phyloP scores from a whole-genome alignment of 495 filamentous ascomycete species.

The Aspergillus incahuasiensis region DNA sequence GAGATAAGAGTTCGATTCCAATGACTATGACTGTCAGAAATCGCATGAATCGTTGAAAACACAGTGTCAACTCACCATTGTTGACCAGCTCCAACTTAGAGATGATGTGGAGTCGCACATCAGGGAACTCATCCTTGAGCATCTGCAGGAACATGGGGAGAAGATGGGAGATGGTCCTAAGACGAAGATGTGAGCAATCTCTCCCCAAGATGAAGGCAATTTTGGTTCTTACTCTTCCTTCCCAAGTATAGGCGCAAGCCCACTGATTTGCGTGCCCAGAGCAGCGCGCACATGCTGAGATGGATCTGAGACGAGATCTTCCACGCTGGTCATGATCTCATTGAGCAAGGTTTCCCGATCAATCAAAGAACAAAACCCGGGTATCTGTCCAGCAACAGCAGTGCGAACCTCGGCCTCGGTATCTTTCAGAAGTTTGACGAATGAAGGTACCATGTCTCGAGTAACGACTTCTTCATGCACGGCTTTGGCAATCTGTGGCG shows the following conservation, averaged over 20 bases:
- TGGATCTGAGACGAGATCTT: slow-evolving; percentile 90
- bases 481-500: slow-evolving; percentile 81
- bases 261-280: slow-evolving; percentile 94
- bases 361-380: slow-evolving; percentile 87
- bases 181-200: slow-evolving; percentile 15
- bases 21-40: slow-evolving; percentile 59
- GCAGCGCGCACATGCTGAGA: slow-evolving; percentile 97
- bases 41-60: not conserved
- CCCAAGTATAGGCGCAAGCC: slow-evolving; percentile 91
- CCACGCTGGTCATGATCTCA: slow-evolving; percentile 94
- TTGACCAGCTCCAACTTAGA: slow-evolving; percentile 97
- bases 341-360: slow-evolving; percentile 84
- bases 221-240: slow-evolving; percentile 80
- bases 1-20: slow-evolving; percentile 92
- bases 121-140: slow-evolving; percentile 98
- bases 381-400: slow-evolving; percentile 95
- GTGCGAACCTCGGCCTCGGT: slow-evolving; percentile 96
- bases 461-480: slow-evolving; percentile 95
- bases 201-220: not conserved
- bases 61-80: slow-evolving; percentile 57
- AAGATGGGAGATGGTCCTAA: slow-evolving; percentile 88
- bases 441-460: slow-evolving; percentile 90
- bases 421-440: slow-evolving; percentile 96
- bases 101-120: slow-evolving; percentile 96
- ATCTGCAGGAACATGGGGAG: slow-evolving; percentile 99